Evolutionary conservation across 2,329 filamentous ascomycete species (phyloP), one percentile per base, ranked within the genome.

Genomic region (Pseudogymnoascus sp.): DNA sequence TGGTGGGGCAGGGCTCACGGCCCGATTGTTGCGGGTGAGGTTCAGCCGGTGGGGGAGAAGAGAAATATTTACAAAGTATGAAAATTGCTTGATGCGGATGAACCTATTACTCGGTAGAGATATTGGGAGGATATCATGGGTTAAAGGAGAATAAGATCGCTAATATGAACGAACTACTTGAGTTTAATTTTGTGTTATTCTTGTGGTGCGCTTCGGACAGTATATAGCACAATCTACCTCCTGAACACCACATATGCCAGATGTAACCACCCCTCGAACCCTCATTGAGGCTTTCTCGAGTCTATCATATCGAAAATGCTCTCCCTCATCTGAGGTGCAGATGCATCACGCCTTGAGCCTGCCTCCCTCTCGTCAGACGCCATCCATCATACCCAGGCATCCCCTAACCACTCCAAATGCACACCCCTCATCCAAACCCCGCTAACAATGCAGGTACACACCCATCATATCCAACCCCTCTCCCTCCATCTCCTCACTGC

Each of bases 401-500:
- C 13, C 42, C 24, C 24, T n/a, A 24, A 29, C 11, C 44, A 16
- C 44, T 50, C 14, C 44, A 50, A 3, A 29, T 29, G 24, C 44
- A 50, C 21, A 10, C 4, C 44, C 14, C 24, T 50, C 44, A 50
- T n/a, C 44, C 14, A 50, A 50, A 24, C 14, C 44, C 14, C 21
- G 21, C 42, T 16, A 29, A 4, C 14, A 16, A 50, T 29, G 44
- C 24, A 50, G 44, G 24, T 24, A 61, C 6, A n/a, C 16, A 26
- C 33, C 31, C 31, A 16, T 19, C 63, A 13, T 21, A 60, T 21
- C n/a, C 31, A 35, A 19, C 11, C 56, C 13, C 10, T 21, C 19
- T 14, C 29, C 0, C 6, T 14, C 47, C 13, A 14, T n/a, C n/a
- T 11, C n/a, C n/a, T 79, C 80, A 96, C 76, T 86, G 82, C 73